Evolutionary conservation across 116 monocot species (phyloP).

Genomic region (Dioscorea cayenensis): DNA sequence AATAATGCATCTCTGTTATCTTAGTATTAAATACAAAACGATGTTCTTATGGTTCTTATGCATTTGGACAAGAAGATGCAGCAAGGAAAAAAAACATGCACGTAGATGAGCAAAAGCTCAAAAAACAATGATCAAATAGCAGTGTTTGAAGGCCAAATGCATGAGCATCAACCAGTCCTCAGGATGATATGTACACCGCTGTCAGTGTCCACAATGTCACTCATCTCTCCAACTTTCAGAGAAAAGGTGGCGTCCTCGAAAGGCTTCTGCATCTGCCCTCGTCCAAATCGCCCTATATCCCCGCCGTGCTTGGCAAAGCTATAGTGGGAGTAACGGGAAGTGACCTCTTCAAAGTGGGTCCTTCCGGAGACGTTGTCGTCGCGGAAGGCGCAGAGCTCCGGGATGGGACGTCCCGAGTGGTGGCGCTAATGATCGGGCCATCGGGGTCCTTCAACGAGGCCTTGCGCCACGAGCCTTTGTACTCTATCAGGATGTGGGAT

Average conservation of each 20-base stretch:
- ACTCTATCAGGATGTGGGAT: conserved; percentile 83
- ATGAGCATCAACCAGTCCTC: conserved; percentile 34
- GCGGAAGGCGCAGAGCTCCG: conserved; percentile 25
- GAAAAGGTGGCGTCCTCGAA: conserved; percentile 90
- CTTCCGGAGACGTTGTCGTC: conserved; percentile 51
- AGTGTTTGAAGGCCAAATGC: neutral
- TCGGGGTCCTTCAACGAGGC: conserved; percentile 91
- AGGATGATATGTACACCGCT: conserved; percentile 73
- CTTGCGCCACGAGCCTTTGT: conserved; percentile 83
- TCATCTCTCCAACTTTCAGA: conserved; percentile 63
- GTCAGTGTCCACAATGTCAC: conserved; percentile 64
- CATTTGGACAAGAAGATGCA: no score
- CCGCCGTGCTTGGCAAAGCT: conserved; percentile 93
- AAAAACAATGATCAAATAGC: neutral
- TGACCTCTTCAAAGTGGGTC: conserved; percentile 54
- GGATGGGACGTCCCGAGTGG: conserved; percentile 50
- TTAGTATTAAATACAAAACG: no score
- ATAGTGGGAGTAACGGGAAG: conserved; percentile 65
- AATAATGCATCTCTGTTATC: no score
- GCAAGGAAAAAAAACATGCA: no score
- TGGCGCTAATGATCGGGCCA: conserved; percentile 47
- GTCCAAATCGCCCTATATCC: conserved; percentile 67
- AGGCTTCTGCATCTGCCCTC: conserved; percentile 74
- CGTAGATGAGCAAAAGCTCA: neutral
- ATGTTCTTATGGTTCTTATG: no score